Base-by-base conservation (phyloP, 2,329 filamentous ascomycete genomes). In the Exophiala calicioides region DNA sequence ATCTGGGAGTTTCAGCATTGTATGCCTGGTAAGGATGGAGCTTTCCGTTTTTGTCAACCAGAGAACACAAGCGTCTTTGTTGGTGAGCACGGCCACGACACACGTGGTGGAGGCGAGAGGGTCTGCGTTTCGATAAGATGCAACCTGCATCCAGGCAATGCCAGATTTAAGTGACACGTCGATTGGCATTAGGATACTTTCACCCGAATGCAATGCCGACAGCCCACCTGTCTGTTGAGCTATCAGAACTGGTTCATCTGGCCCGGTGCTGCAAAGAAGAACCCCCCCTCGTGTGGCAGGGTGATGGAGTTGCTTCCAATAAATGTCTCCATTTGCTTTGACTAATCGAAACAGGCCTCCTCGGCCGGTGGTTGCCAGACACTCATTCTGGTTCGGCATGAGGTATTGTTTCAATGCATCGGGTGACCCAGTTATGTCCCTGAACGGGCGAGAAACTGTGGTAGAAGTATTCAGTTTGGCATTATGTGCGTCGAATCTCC, bases 1-100 rank as follows among this genome's bases (percentile, higher is more conserved):
- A 2, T 68, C 56, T 4, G 74, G 71, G 4, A 72, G 23, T 60
- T 50, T 36, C 47, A 69, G 46, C 6, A 52, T 52, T 8, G 47
- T 51, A 8, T 50, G 19, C 8, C 34, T 33, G 24, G 39, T 16
- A 30, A 33, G 13, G 23, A 43, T 10, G n/a, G 44, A 41, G 7
- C 3, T 24, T 24, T 39, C 39, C 16, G 33, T 18, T 15, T 29
- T 19, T 15, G 12, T 26, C 9, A 56, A 7, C 53, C 53, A 53
- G 10, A 56, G 36, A 20, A 49, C 30, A 18, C 49, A 13, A 8
- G 30, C 19, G 6, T 38, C 13, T 16, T 27, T 30, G 20, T 55
- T 45, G n/a, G 32, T 26, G 21, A 52, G 35, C 4, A 41, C 24
- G 15, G 48, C 48, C 9, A 49, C 40, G 23, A 52, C 27, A 18